Evolutionary conservation across 441 rosid species (phyloP).

Genomic region (Sinapis alba): DNA sequence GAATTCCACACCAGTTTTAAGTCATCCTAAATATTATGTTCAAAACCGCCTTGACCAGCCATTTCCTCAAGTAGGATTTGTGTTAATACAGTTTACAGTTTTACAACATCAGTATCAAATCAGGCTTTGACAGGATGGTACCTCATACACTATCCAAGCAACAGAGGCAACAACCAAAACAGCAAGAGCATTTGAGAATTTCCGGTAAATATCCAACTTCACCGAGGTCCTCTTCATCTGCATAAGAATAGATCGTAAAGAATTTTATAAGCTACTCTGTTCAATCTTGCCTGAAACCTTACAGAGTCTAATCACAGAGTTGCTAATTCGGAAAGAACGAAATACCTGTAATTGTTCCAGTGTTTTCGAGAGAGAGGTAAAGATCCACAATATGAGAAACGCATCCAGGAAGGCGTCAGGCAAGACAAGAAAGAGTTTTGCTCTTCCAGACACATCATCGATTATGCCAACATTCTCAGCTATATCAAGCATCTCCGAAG

Average conservation of each 20-base stretch:
- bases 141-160: constrained; percentile 95
- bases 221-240: constrained; percentile 85
- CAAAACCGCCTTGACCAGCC: not conserved
- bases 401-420: constrained; percentile 95
- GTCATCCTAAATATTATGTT: not conserved
- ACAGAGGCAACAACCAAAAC: constrained; percentile 85
- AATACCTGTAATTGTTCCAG: constrained; percentile 88
- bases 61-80: constrained; percentile 3
- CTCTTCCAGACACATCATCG: constrained; percentile 89
- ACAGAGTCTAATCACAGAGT: not conserved
- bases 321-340: constrained; percentile 17
- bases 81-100: not conserved
- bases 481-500: constrained; percentile 86
- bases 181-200: constrained; percentile 90
- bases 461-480: constrained; percentile 88
- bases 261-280: constrained; percentile 20
- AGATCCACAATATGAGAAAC: constrained; percentile 92
- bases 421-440: constrained; percentile 84
- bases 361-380: constrained; percentile 75
- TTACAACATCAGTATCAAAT: not conserved
- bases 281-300: constrained; percentile 21
- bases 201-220: constrained; percentile 91
- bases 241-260: constrained; percentile 16
- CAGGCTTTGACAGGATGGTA: constrained; percentile 40
- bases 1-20: not conserved